These are phyloP conservation scores for Filosporella fistucella DNA, from an alignment of 495 filamentous ascomycete genomes.

Conservation along the genomic window DNA sequence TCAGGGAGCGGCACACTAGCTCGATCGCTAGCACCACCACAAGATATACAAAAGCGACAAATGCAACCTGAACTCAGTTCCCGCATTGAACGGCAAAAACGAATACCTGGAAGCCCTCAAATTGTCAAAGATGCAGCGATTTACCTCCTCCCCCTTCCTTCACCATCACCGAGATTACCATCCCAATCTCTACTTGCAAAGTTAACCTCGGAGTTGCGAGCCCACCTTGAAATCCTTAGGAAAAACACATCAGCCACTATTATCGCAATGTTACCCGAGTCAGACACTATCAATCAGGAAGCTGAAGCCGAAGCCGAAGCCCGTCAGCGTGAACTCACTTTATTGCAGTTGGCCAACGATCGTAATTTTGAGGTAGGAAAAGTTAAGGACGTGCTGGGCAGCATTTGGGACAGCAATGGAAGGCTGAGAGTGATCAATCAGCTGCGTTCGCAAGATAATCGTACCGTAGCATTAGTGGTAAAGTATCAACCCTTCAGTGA, in stretches of 20 bases:
- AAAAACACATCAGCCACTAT: constrained; percentile 17
- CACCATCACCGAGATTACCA: constrained; percentile 17
- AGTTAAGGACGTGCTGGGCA: constrained; percentile 22
- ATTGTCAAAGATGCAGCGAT: constrained; percentile 26
- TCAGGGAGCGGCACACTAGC: neutral
- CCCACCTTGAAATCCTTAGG: constrained; percentile 10
- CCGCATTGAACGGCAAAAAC: constrained; percentile 22
- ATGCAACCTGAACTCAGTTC: neutral
- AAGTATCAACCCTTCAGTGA: constrained; percentile 7
- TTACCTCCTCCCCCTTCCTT: constrained; percentile 29
- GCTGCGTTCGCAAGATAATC: constrained; percentile 6
- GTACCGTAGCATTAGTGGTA: neutral
- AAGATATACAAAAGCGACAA: neutral
- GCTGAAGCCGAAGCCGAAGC: constrained; percentile 21
- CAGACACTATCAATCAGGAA: constrained; percentile 12
- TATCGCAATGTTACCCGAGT: constrained; percentile 25
- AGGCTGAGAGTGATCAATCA: constrained; percentile 30
- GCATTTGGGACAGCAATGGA: constrained; percentile 24
- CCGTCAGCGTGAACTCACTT: constrained; percentile 26
- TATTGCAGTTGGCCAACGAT: constrained; percentile 28
- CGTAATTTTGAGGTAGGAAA: constrained; percentile 22
- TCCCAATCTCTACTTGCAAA: too few species aligned
- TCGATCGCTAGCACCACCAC: neutral
- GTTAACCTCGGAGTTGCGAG: constrained; percentile 2
- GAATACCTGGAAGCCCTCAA: constrained; percentile 22